phyloP scores from a whole-genome alignment of 2,329 filamentous ascomycete genomes.

The Fusarium dimerum region DNA sequence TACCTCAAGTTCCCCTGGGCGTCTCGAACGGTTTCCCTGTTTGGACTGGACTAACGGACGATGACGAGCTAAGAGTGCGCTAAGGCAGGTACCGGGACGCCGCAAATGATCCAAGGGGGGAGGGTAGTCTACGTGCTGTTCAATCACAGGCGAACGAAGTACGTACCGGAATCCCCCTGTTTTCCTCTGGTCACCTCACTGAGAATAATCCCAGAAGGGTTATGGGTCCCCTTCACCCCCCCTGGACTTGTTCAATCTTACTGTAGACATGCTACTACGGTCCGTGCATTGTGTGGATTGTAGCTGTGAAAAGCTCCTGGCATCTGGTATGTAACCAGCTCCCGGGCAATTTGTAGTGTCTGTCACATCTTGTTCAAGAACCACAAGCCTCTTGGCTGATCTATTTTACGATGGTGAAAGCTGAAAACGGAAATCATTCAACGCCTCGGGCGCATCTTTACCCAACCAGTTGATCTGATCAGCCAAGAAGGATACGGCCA shows the following conservation, averaged over 20 bases:
- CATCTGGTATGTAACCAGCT: no score
- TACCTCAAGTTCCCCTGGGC: slow-evolving; percentile 2
- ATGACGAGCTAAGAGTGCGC: slow-evolving; percentile 21
- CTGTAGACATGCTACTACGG: slow-evolving; percentile 11
- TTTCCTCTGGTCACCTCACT: background rate
- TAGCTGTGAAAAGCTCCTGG: no score
- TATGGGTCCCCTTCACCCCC: slow-evolving; percentile 9
- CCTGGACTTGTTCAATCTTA: slow-evolving; percentile 1
- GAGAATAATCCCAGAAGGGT: background rate
- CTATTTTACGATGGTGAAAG: no score
- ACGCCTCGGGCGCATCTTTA: no score
- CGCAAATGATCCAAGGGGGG: background rate
- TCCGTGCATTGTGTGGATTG: no score
- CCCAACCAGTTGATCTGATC: no score
- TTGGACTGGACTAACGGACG: slow-evolving; percentile 12
- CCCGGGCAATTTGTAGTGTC: no score
- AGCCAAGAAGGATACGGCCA: no score
- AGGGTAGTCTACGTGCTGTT: no score
- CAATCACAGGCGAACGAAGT: background rate
- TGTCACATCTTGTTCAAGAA: no score
- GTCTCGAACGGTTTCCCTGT: slow-evolving; percentile 9
- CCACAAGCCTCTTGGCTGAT: no score
- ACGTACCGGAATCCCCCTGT: background rate
- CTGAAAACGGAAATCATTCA: no score
- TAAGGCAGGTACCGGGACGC: slow-evolving; percentile 24